phyloP scores from a whole-genome alignment of 1,139 yeast species.

The Fermentozyma sake region DNA sequence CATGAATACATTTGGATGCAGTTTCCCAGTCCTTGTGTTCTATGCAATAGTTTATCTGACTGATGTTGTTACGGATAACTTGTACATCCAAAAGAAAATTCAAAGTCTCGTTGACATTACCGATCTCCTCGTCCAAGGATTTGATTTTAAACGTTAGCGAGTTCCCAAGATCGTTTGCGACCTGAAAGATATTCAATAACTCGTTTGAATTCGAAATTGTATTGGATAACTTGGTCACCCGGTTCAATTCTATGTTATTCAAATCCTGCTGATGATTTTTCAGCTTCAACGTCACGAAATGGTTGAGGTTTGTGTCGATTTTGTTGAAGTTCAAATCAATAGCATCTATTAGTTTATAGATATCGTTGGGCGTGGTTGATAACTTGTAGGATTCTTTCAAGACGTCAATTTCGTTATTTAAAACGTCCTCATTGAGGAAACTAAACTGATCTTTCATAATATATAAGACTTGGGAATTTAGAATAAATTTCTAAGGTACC shows the following conservation, averaged over 20 bases:
- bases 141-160: constrained; percentile 67
- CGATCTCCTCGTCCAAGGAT: constrained; percentile 65
- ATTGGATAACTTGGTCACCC: constrained; percentile 33
- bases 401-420: too few species aligned
- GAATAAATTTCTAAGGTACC: too few species aligned
- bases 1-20: constrained; percentile 62
- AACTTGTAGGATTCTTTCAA: constrained; percentile 3
- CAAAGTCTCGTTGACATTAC: constrained; percentile 60
- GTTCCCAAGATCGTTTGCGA: constrained; percentile 64
- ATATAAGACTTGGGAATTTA: too few species aligned
- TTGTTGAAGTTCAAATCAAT: constrained; percentile 17
- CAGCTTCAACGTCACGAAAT: constrained; percentile 22
- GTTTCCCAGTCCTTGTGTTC: constrained; percentile 64
- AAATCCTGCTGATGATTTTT: constrained; percentile 34
- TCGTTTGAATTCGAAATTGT: constrained; percentile 40
- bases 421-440: too few species aligned
- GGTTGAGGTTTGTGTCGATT: constrained; percentile 24
- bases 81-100: constrained; percentile 65
- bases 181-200: constrained; percentile 47
- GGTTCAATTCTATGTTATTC: constrained; percentile 30
- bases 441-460: too few species aligned
- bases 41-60: constrained; percentile 66
- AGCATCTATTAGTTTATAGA: constrained; percentile 14
- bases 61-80: constrained; percentile 56
- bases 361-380: constrained; percentile 17